Evolutionary conservation across 1,284 basidiomycete genomes (phyloP).

Genomic region (Rhodotorula sp.): DNA sequence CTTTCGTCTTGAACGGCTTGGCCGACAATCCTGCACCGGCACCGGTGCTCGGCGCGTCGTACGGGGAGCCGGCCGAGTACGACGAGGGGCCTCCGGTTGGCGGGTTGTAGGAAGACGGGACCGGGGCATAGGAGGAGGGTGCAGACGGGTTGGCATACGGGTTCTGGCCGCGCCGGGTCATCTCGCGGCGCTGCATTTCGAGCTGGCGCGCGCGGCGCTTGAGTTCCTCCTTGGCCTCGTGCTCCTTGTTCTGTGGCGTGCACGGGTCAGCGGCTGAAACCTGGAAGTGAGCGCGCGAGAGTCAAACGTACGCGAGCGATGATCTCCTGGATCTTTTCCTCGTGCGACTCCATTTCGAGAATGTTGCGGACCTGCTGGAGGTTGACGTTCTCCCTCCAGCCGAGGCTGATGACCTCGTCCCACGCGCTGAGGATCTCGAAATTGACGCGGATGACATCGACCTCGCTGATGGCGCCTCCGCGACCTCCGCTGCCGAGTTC

Average conservation of each 20-base stretch:
- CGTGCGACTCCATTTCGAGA: slow-evolving; percentile 98
- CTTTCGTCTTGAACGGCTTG: slow-evolving; percentile 77
- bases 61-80: slow-evolving; percentile 9
- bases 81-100: slow-evolving; percentile 27
- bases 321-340: slow-evolving; percentile 99
- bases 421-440: slow-evolving; percentile 95
- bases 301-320: slow-evolving; percentile 72
- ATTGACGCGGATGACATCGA: slow-evolving; percentile 85
- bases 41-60: slow-evolving; percentile 31
- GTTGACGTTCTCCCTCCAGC: slow-evolving; percentile 91
- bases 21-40: slow-evolving; percentile 5
- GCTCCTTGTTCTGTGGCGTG: slow-evolving; percentile 78
- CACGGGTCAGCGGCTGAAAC: background rate
- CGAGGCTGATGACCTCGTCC: slow-evolving; percentile 92
- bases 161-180: slow-evolving; percentile 66
- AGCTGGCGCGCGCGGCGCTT: slow-evolving; percentile 97
- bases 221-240: slow-evolving; percentile 98
- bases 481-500: slow-evolving; percentile 71
- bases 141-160: slow-evolving; percentile 42
- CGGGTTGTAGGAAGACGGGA: slow-evolving; percentile 14
- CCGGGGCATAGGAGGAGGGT: slow-evolving; percentile 9
- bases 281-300: background rate
- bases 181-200: slow-evolving; percentile 94
- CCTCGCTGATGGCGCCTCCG: slow-evolving; percentile 70
- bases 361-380: slow-evolving; percentile 87